Conservation (phyloP, 1,284 basidiomycete genomes). For the Porodaedalea pini region DNA sequence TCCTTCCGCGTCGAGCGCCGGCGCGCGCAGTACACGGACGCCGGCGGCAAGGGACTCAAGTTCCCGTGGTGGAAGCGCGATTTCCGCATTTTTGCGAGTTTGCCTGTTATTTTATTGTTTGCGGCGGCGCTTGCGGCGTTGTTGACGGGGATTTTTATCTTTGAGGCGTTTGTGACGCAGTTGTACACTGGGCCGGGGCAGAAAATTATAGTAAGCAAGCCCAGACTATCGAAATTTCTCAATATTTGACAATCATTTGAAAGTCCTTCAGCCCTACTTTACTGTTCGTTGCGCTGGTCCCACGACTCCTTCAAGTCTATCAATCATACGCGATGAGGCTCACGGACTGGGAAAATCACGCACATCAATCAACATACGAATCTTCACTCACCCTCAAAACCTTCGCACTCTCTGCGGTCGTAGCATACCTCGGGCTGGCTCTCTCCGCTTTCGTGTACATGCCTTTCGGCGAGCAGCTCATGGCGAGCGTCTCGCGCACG, state of each 20-base stretch:
- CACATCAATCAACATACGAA: constrained; percentile 72
- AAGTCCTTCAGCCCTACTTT: constrained; percentile 82
- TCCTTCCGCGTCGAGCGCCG: constrained; percentile 75
- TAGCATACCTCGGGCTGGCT: constrained; percentile 83
- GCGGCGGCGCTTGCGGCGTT: constrained; percentile 66
- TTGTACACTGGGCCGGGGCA: constrained; percentile 86
- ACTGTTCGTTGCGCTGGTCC: constrained; percentile 80
- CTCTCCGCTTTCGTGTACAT: constrained; percentile 90
- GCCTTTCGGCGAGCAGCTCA: constrained; percentile 83
- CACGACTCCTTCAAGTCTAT: constrained; percentile 80
- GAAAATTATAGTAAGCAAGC: constrained; percentile 63
- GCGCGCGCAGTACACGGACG: constrained; percentile 61
- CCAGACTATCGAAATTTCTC: background rate
- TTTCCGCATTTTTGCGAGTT: constrained; percentile 64
- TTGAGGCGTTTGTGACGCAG: constrained; percentile 84
- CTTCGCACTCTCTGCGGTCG: constrained; percentile 85
- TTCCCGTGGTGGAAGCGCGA: constrained; percentile 77
- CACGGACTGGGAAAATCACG: constrained; percentile 91
- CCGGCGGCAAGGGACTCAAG: constrained; percentile 24
- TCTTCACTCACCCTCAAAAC: constrained; percentile 88
- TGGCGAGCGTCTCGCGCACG: constrained; percentile 49
- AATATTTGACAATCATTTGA: constrained; percentile 1
- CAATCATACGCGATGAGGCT: constrained; percentile 65
- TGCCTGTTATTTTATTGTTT: constrained; percentile 80
- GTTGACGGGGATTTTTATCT: constrained; percentile 77